Percentiles rank a stretch among this genome's conserved stretches.
Evolutionary conservation across 257 asterid species (phyloP).

Genomic region (Perilla frutescens): DNA sequence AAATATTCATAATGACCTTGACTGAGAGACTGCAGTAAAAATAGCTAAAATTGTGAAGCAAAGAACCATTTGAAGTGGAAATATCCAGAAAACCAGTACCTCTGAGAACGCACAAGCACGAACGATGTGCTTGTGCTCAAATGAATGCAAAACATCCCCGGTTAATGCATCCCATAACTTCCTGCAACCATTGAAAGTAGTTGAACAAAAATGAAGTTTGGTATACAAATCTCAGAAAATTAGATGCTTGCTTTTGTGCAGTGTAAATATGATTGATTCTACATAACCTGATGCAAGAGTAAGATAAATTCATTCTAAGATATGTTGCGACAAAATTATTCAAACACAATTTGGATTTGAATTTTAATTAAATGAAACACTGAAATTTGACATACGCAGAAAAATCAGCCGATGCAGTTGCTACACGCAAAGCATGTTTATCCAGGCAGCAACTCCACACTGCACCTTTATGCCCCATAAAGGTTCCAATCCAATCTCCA

Average conservation of each 20-base stretch:
- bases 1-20: not conserved
- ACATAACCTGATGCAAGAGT: not conserved
- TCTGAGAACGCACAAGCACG: constrained; percentile 96
- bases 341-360: not conserved
- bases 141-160: constrained; percentile 92
- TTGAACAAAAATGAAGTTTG: constrained; percentile 19
- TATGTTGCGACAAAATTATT: not conserved
- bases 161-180: constrained; percentile 97
- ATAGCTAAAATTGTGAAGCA: not conserved
- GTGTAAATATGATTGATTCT: not conserved
- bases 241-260: not conserved
- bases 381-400: constrained; percentile 69
- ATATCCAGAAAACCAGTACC: constrained; percentile 47
- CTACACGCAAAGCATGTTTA: constrained; percentile 89
- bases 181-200: constrained; percentile 54
- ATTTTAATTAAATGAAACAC: not conserved
- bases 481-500: constrained; percentile 99
- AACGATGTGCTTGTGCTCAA: constrained; percentile 98
- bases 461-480: constrained; percentile 98
- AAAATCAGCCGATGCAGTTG: constrained; percentile 97
- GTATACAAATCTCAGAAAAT: constrained; percentile 1
- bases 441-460: constrained; percentile 97
- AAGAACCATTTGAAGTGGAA: not conserved
- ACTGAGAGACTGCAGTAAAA: not conserved
- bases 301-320: not conserved